Percentiles rank a stretch among this genome's conserved stretches.
Conservation (phyloP, 306 rosid species). For the Cicer pinnatifidum region DNA sequence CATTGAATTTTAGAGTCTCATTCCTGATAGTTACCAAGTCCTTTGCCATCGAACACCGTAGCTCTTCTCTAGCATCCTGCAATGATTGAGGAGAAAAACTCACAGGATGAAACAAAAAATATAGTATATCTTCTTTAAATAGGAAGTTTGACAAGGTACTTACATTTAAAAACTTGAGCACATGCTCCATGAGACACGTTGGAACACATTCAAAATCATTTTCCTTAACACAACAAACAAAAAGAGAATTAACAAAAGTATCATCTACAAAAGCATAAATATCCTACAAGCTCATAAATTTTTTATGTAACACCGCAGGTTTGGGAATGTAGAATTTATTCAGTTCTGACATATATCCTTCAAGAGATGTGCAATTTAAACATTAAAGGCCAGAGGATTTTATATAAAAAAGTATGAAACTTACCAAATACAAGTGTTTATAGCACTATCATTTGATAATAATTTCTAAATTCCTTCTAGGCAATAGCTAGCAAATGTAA, state of each 20-base stretch:
- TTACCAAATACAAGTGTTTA: neutral
- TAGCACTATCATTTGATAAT: neutral
- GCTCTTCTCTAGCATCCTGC: slow-evolving; percentile 88
- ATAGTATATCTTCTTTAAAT: slow-evolving; percentile 17
- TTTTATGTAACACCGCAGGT: slow-evolving; percentile 14
- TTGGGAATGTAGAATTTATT: slow-evolving; percentile 25
- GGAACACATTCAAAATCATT: slow-evolving; percentile 90
- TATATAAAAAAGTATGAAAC: neutral
- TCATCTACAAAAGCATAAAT: slow-evolving; percentile 29
- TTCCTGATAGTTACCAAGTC: slow-evolving; percentile 74
- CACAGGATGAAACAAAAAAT: slow-evolving; percentile 38
- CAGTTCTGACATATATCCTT: neutral
- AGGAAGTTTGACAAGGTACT: slow-evolving; percentile 46
- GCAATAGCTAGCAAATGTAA: slow-evolving; percentile 10
- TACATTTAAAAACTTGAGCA: slow-evolving; percentile 80
- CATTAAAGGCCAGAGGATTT: slow-evolving; percentile 14
- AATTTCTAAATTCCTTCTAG: neutral
- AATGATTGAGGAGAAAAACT: slow-evolving; percentile 20
- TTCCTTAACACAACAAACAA: slow-evolving; percentile 57
- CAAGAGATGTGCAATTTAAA: slow-evolving; percentile 24
- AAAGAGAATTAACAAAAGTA: slow-evolving; percentile 44
- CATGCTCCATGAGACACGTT: slow-evolving; percentile 84
- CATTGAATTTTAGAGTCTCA: slow-evolving; percentile 68
- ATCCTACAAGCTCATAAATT: slow-evolving; percentile 30
- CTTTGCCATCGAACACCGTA: slow-evolving; percentile 86